Evolutionary conservation across 768 basidiomycete genomes (phyloP), one percentile per base, ranked within the genome.

Genomic region (Mycena vulgaris): DNA sequence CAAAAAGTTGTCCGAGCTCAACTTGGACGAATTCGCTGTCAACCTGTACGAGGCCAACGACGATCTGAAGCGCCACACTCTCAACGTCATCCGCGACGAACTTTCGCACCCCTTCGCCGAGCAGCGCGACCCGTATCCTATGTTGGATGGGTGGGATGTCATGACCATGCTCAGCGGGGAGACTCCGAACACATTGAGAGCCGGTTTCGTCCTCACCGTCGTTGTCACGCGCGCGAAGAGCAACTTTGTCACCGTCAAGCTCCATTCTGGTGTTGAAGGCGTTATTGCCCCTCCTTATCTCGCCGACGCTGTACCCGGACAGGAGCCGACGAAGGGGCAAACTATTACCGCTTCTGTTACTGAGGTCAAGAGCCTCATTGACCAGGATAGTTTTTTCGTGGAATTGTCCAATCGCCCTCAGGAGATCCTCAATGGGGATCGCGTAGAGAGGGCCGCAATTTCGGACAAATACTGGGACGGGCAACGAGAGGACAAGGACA

Each of bases 121-220:
- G 77, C 82, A 86, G 68, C 89, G 98, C 56, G 78, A 81, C 0
- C 78, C 83, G 40, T 98, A 96, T 86, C 80, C 81, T 8, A 75
- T 86, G 19, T 93, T 96, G 8, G 80, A 80, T 14, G 83, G 90
- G 11, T 93, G 92, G 92, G 94, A 98, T 65, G 89, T 97, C 30
- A 83, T 98, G 75, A 95, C 94, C 2, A 98, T 98, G 97, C 89
- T 99, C 58, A 96, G 95, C 42, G 96, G 97, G 31, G 98, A 99
- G 84, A 96, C 96, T 7, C 80, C 82, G 45, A 84, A 88, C 47
- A 97, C 95, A 2, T 85, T 99, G 66, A 87, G 87, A 64, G 83
- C 88, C 37, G 96, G 96, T 48, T 86, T 95, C 60, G 92, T 97
- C 74, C 89, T 99, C 62, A 93, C 94, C 14, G 93, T 90, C 55